These are phyloP conservation scores for Salix brachista DNA, from an alignment of 345 rosid species.

Conservation along the genomic window DNA sequence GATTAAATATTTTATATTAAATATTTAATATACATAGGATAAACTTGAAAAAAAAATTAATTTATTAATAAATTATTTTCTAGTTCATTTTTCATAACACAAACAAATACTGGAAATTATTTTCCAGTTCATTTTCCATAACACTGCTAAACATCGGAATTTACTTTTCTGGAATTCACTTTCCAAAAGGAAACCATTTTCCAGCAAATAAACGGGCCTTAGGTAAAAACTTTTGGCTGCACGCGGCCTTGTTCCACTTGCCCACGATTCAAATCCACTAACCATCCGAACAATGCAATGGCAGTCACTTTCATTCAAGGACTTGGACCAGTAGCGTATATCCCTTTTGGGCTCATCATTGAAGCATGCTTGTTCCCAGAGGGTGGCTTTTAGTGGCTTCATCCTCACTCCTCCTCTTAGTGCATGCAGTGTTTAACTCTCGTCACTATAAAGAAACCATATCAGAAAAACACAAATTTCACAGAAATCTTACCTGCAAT, in stretches of 20 bases:
- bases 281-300: slow-evolving; percentile 9
- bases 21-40: too few relatives aligned
- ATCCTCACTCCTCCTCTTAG: slow-evolving; percentile 19
- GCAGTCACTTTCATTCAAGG: slow-evolving; percentile 18
- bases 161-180: too few relatives aligned
- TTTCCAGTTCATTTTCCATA: too few relatives aligned
- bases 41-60: too few relatives aligned
- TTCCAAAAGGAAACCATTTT: too few relatives aligned
- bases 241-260: slow-evolving; percentile 23
- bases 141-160: too few relatives aligned
- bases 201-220: too few relatives aligned
- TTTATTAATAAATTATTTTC: too few relatives aligned
- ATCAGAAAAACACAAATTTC: neutral
- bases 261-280: slow-evolving; percentile 27
- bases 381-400: slow-evolving; percentile 27
- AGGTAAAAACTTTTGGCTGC: slow-evolving; percentile 21
- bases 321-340: slow-evolving; percentile 15
- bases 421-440: neutral
- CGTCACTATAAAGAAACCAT: slow-evolving; percentile 5
- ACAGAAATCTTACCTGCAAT: neutral
- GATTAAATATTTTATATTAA: too few relatives aligned
- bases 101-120: too few relatives aligned
- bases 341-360: slow-evolving; percentile 12
- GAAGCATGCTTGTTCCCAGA: slow-evolving; percentile 27
- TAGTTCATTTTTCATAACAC: too few relatives aligned